Base-by-base conservation (phyloP, 441 rosid species). In the Metrosideros polymorpha region DNA sequence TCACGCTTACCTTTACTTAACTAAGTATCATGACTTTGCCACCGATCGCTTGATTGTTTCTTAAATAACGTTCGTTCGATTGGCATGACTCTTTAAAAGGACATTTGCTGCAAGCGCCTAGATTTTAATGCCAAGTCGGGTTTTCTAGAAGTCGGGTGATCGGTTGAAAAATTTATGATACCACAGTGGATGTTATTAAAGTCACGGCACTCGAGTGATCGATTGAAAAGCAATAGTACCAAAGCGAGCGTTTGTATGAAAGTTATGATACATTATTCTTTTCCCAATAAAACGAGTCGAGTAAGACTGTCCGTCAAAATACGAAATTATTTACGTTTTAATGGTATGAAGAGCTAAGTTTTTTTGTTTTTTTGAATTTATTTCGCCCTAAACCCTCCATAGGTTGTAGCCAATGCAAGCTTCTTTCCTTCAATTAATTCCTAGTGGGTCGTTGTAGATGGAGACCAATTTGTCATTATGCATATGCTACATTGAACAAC, bases 171-270 rank as follows among this genome's bases (percentile, higher is more conserved):
- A 57, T 12, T 57, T 4, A 6, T n/a, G 19, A n/a, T n/a, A n/a
- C 17, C 6, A 50, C 12, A 50, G 17, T 3, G 17, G 17, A 13
- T 17, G 52, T 10, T 50, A 50, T 50, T 14, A 13, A 50, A 50
- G 18, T 50, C 14, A 13, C 51, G 51, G 2, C 15, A 13, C 3
- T 61, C 1, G 22, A 61, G 1, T 17, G 12, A 7, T 61, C 2
- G 35, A 61, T 61, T 30, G 42, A 32, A 2, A 63, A 32, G 25
- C 25, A 7, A 63, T 32, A 7, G 12, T 1, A 63, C 0, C 27
- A 1, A 63, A 63, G 6, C 0, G 4, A 18, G 45, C 0, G 0
- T 18, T 0, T 1, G 14, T 32, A 32, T 1, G 0, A 63, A 19
- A 66, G 7, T 50, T 3, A 19, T 6, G 56, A 0, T 10, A 18